Percentiles rank a stretch among this genome's conserved stretches.
Evolutionary conservation across 805 yeast species (phyloP).

Genomic region (Lachancea kluyveri): DNA sequence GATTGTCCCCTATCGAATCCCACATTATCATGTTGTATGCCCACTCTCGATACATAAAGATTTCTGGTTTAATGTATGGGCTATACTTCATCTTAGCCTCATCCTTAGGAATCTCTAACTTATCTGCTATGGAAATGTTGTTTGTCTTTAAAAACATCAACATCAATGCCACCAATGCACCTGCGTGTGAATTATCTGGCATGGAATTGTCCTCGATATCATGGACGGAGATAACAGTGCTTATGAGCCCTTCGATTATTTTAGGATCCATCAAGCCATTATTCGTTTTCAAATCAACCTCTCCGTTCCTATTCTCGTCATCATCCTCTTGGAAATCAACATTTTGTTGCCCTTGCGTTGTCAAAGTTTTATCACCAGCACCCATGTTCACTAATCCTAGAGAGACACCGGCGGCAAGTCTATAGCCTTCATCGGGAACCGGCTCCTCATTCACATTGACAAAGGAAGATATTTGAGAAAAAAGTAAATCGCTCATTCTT

Average conservation of each 20-base stretch:
- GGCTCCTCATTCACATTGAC: conserved; percentile 50
- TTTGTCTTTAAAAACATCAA: conserved; percentile 68
- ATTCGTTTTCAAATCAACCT: conserved; percentile 5
- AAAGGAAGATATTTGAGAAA: conserved; percentile 53
- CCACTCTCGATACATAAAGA: conserved; percentile 58
- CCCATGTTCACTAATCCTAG: conserved; percentile 82
- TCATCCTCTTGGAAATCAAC: conserved; percentile 42
- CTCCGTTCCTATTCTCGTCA: conserved; percentile 33
- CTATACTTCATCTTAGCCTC: conserved; percentile 5
- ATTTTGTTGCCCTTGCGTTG: conserved; percentile 2
- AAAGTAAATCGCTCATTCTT: conserved; percentile 74
- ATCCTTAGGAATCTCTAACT: conserved; percentile 43
- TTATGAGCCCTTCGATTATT: conserved; percentile 11
- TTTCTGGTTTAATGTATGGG: conserved; percentile 70
- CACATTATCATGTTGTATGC: conserved; percentile 66
- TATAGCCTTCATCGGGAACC: conserved; percentile 68
- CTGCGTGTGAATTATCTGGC: conserved; percentile 41
- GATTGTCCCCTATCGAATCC: conserved; percentile 48
- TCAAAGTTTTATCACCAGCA: conserved; percentile 41
- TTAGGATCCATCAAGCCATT: conserved; percentile 8
- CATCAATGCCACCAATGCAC: conserved; percentile 70
- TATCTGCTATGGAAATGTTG: conserved; percentile 51
- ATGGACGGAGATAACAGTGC: conserved; percentile 12
- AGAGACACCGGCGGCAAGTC: conserved; percentile 83
- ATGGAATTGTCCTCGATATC: conserved; percentile 27